phyloP scores from a whole-genome alignment of 306 rosid genomes.

The Medicago arabica region DNA sequence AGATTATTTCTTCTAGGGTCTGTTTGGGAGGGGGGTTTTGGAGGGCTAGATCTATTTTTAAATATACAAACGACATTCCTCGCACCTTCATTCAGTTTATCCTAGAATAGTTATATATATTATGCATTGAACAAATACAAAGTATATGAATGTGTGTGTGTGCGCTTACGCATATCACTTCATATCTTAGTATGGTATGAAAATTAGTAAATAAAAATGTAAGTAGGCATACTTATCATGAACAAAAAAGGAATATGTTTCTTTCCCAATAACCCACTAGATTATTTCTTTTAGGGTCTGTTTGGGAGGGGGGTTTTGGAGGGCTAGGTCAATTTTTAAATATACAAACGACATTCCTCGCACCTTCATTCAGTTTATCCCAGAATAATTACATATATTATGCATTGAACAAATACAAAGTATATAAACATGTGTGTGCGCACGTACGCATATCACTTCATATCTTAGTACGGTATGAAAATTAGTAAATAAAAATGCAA shows the following conservation, averaged over 20 bases:
- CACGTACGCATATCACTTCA: background rate
- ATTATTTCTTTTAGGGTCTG: background rate
- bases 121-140: conserved; percentile 27
- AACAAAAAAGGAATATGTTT: conserved; percentile 13
- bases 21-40: no score
- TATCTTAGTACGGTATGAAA: conserved; percentile 16
- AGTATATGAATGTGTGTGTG: background rate
- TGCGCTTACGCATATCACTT: conserved; percentile 1
- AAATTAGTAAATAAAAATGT: conserved; percentile 15
- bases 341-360: conserved; percentile 50
- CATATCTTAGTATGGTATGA: conserved; percentile 9
- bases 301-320: no score
- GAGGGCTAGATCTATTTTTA: no score
- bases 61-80: conserved; percentile 38
- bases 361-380: conserved; percentile 65
- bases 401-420: conserved; percentile 26
- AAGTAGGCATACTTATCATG: conserved; percentile 36
- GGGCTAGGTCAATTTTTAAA: no score
- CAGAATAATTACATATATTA: conserved; percentile 32
- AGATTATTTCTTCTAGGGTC: background rate
- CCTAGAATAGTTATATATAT: conserved; percentile 36
- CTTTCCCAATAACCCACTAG: conserved; percentile 22
- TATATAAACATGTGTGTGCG: background rate
- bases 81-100: conserved; percentile 72
- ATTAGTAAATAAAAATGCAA: conserved; percentile 3